Evolutionary conservation across 306 rosid genomes (phyloP).

Genomic region (Prunus salicina): DNA sequence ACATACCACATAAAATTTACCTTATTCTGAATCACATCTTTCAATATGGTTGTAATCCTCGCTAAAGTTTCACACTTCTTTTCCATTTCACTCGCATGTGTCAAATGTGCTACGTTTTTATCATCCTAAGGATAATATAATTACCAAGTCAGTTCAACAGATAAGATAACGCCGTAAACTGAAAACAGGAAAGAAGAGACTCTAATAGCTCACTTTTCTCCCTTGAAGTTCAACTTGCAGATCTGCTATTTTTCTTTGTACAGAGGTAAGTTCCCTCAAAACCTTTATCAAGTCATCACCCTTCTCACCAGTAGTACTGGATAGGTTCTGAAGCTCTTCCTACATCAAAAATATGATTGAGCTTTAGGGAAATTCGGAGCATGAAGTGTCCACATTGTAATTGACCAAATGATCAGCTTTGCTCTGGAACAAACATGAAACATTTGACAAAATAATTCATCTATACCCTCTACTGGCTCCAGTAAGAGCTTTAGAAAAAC

Average conservation of each 20-base stretch:
- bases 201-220: constrained; percentile 57
- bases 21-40: constrained; percentile 97
- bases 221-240: constrained; percentile 98
- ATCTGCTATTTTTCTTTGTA: constrained; percentile 89
- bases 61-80: constrained; percentile 81
- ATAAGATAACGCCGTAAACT: neutral
- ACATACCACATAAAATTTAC: constrained; percentile 29
- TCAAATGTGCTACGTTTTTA: constrained; percentile 90
- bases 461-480: neutral
- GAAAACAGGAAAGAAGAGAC: constrained; percentile 1
- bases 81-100: constrained; percentile 92
- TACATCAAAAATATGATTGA: constrained; percentile 18
- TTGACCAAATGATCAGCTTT: neutral
- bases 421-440: neutral
- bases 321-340: constrained; percentile 64
- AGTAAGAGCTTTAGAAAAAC: neutral
- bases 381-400: neutral
- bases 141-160: constrained; percentile 9
- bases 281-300: constrained; percentile 84
- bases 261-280: constrained; percentile 77
- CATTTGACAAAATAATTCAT: neutral
- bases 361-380: neutral
- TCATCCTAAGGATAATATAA: constrained; percentile 62
- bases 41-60: constrained; percentile 81
- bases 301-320: constrained; percentile 59